Evolutionary conservation across 192 early-diverging fungal species (phyloP).

Genomic region (Backusella westeae): DNA sequence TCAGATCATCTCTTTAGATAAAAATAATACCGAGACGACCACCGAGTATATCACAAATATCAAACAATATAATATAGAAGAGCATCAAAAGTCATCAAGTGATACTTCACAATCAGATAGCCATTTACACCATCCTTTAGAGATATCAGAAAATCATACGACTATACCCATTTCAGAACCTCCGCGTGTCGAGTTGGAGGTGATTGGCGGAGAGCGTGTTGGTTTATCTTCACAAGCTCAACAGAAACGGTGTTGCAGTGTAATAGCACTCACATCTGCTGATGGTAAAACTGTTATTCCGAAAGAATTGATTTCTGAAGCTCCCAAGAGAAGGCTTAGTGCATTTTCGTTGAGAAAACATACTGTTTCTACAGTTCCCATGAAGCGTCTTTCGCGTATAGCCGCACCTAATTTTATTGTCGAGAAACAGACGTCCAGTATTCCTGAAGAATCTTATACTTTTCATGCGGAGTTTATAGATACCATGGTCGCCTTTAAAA

Average conservation of each 20-base stretch:
- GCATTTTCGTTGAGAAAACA: background rate
- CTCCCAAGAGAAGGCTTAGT: background rate
- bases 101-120: background rate
- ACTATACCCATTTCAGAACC: background rate
- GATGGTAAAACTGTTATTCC: background rate
- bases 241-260: background rate
- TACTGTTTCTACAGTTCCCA: background rate
- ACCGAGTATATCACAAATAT: background rate
- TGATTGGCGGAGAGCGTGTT: background rate
- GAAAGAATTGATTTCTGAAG: background rate
- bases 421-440: background rate
- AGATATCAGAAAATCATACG: background rate
- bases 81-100: background rate
- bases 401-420: background rate
- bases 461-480: background rate
- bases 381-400: background rate
- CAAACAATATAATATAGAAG: background rate
- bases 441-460: background rate
- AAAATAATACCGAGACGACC: background rate
- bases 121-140: background rate
- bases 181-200: background rate
- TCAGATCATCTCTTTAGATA: background rate
- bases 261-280: background rate
- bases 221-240: background rate
- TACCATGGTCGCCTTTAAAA: background rate